Percentiles rank a stretch among this genome's conserved stretches.
These are phyloP conservation scores for Suillus hirtellus DNA, from an alignment of 768 basidiomycete genomes.

Conservation along the genomic window DNA sequence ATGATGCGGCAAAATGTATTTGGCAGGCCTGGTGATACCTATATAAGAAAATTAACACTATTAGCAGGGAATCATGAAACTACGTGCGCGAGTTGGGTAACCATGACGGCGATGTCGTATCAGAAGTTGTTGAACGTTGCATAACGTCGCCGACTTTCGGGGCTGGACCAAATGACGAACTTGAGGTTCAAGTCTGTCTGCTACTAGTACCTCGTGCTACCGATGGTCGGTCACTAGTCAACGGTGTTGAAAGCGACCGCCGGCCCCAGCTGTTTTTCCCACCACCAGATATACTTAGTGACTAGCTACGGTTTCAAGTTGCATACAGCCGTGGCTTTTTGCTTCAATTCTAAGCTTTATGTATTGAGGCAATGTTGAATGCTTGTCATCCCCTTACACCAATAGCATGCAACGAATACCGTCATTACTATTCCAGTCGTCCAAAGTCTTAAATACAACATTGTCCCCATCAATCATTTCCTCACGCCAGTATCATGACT, in stretches of 20 bases:
- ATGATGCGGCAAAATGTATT: too few species aligned
- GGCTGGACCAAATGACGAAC: too few species aligned
- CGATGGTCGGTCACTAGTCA: neutral
- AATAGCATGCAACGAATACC: slow-evolving; percentile 30
- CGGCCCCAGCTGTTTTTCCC: neutral
- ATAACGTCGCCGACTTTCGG: neutral
- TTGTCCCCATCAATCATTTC: slow-evolving; percentile 18
- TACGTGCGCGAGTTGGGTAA: neutral
- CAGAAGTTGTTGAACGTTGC: too few species aligned
- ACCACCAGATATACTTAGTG: neutral
- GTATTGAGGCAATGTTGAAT: slow-evolving; percentile 31
- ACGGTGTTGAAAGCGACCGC: neutral
- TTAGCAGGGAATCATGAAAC: too few species aligned
- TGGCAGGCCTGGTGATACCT: too few species aligned
- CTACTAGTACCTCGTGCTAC: too few species aligned
- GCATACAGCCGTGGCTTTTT: slow-evolving; percentile 3
- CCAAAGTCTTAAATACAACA: slow-evolving; percentile 19
- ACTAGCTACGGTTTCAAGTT: neutral
- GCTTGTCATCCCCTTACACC: slow-evolving; percentile 25
- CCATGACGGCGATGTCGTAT: neutral
- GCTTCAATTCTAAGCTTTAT: slow-evolving; percentile 9
- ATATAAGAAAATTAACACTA: too few species aligned
- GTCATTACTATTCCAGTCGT: slow-evolving; percentile 24
- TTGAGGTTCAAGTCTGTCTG: too few species aligned
- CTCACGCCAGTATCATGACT: slow-evolving; percentile 61